phyloP scores from a whole-genome alignment of 2,329 filamentous ascomycete species.

The Alternaria brassicicola region DNA sequence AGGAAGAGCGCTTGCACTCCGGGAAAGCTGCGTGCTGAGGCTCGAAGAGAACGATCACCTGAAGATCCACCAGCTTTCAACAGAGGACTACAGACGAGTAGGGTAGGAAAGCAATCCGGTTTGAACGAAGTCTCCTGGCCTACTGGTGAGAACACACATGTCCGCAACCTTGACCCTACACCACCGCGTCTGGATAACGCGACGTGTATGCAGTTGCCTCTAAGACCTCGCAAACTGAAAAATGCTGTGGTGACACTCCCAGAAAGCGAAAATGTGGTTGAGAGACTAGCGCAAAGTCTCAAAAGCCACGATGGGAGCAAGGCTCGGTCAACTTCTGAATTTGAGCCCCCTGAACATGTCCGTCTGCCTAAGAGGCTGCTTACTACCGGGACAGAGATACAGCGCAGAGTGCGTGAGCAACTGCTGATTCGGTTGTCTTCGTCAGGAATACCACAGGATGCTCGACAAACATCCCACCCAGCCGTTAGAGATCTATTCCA shows the following conservation, averaged over 20 bases:
- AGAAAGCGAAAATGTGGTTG: conserved; percentile 35
- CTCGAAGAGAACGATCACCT: conserved; percentile 27
- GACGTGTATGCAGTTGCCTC: neutral
- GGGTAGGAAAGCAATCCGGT: conserved; percentile 66
- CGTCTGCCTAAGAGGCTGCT: conserved; percentile 46
- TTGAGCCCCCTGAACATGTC: conserved; percentile 30
- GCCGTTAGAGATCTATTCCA: conserved; percentile 65
- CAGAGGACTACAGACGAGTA: conserved; percentile 22
- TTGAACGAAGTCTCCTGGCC: conserved; percentile 75
- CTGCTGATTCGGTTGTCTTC: conserved; percentile 27
- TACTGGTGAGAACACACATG: conserved; percentile 61
- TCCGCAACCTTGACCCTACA: conserved; percentile 31
- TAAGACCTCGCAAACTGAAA: conserved; percentile 48
- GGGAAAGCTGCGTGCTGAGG: conserved; percentile 52
- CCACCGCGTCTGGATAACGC: neutral
- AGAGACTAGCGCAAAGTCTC: conserved; percentile 29
- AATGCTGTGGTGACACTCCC: conserved; percentile 39
- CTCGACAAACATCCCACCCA: conserved; percentile 54
- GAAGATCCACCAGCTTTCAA: conserved; percentile 27
- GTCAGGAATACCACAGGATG: conserved; percentile 1
- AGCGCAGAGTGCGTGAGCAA: conserved; percentile 43
- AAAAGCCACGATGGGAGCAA: neutral
- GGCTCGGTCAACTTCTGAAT: conserved; percentile 4
- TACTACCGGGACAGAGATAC: conserved; percentile 49
- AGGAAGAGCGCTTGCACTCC: conserved; percentile 53